Evolutionary conservation across 2,329 filamentous ascomycete genomes (phyloP).

Genomic region (Huntiella decipiens): DNA sequence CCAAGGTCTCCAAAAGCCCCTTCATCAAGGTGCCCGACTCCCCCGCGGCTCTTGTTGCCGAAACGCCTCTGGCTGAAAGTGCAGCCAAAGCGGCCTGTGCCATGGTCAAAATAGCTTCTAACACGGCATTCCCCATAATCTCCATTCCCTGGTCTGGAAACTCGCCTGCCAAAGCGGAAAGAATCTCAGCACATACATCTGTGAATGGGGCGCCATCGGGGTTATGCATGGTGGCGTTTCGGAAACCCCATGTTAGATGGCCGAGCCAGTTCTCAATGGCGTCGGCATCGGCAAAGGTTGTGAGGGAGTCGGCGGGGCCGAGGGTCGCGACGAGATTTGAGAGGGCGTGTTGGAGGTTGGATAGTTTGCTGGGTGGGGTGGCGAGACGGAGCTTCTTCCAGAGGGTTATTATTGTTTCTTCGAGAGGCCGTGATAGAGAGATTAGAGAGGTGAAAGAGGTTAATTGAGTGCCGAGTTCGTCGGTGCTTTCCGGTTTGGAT

Average conservation of each 20-base stretch:
- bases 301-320: constrained; percentile 18
- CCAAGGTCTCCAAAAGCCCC: constrained; percentile 47
- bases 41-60: constrained; percentile 37
- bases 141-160: constrained; percentile 58
- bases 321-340: constrained; percentile 8
- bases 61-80: constrained; percentile 43
- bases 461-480: constrained; percentile 9
- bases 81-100: constrained; percentile 26
- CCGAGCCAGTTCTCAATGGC: constrained; percentile 46
- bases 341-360: constrained; percentile 24
- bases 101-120: constrained; percentile 49
- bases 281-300: constrained; percentile 25
- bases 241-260: constrained; percentile 37
- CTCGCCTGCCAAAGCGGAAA: constrained; percentile 46
- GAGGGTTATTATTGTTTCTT: constrained; percentile 31
- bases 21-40: constrained; percentile 53
- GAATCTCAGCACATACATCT: constrained; percentile 18
- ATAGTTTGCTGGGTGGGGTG: constrained; percentile 45
- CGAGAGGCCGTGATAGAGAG: constrained; percentile 41
- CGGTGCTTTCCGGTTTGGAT: constrained; percentile 18
- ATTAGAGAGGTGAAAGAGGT: constrained; percentile 28
- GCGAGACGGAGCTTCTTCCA: constrained; percentile 39
- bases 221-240: constrained; percentile 7
- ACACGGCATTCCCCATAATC: constrained; percentile 53
- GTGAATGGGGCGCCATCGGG: constrained; percentile 7